phyloP scores from a whole-genome alignment of 768 basidiomycete genomes.

The Termitomyces sp. region DNA sequence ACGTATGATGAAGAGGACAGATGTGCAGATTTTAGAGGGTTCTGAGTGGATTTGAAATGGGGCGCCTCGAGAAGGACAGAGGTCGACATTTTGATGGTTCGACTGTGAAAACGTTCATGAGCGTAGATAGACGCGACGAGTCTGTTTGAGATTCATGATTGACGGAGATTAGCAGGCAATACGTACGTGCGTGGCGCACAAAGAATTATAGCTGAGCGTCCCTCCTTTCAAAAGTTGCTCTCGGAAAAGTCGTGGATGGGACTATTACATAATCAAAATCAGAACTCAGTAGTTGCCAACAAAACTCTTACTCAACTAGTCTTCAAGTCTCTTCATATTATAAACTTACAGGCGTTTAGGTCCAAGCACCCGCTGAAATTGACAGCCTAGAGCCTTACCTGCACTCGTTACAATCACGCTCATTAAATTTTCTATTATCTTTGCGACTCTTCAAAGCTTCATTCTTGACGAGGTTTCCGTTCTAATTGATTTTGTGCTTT shows the following conservation, averaged over 20 bases:
- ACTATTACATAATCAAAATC: background rate
- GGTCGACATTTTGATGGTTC: conserved; percentile 7
- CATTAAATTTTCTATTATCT: conserved; percentile 12
- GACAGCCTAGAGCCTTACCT: conserved; percentile 14
- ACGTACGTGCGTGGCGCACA: background rate
- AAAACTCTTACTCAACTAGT: background rate
- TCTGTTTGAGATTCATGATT: background rate
- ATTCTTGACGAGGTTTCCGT: conserved; percentile 1
- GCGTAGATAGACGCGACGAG: background rate
- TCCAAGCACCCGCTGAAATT: conserved; percentile 2
- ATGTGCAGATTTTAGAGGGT: conserved; percentile 20
- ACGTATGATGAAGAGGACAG: conserved; percentile 50
- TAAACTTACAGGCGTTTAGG: background rate
- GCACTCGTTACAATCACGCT: conserved; percentile 27
- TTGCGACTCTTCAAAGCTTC: background rate
- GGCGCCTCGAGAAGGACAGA: conserved; percentile 25
- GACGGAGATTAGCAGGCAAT: background rate
- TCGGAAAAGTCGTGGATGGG: background rate
- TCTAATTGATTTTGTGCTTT: conserved; percentile 5
- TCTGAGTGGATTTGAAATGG: conserved; percentile 14
- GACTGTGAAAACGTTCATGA: background rate
- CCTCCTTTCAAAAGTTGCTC: no score
- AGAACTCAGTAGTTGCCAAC: background rate
- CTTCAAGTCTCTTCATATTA: background rate
- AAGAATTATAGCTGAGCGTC: background rate